phyloP scores from a whole-genome alignment of 495 filamentous ascomycete species.

The Evansstolkia leycettana region DNA sequence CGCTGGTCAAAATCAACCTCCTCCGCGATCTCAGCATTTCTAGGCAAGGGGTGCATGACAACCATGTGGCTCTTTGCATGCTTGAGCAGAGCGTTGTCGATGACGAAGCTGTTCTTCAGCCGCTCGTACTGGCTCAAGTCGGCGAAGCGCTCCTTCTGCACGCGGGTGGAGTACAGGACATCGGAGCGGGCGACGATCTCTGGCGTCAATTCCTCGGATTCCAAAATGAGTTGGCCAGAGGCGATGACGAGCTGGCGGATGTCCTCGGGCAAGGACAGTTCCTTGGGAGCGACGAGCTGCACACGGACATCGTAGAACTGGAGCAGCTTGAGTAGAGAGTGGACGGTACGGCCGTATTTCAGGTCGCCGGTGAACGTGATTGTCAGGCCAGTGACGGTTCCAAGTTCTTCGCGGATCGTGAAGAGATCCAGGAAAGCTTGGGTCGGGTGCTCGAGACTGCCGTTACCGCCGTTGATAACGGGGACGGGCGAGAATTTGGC shows the following conservation, averaged over 20 bases:
- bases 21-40: slow-evolving; percentile 83
- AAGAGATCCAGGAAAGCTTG: slow-evolving; percentile 98
- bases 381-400: slow-evolving; percentile 83
- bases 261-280: slow-evolving; percentile 62
- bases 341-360: slow-evolving; percentile 83
- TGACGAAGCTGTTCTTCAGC: slow-evolving; percentile 74
- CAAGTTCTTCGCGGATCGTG: slow-evolving; percentile 94
- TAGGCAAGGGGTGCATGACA: slow-evolving; percentile 88
- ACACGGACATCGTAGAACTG: slow-evolving; percentile 88
- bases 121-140: slow-evolving; percentile 67
- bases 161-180: slow-evolving; percentile 89
- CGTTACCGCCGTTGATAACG: slow-evolving; percentile 94
- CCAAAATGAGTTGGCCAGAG: slow-evolving; percentile 61
- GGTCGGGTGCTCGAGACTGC: slow-evolving; percentile 87
- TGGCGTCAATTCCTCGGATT: slow-evolving; percentile 66
- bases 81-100: slow-evolving; percentile 85
- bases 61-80: slow-evolving; percentile 83
- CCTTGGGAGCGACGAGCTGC: slow-evolving; percentile 75
- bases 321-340: slow-evolving; percentile 86
- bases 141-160: slow-evolving; percentile 90
- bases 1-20: slow-evolving; percentile 96
- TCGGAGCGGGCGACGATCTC: slow-evolving; percentile 76
- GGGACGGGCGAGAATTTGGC: slow-evolving; percentile 79
- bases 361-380: slow-evolving; percentile 95
- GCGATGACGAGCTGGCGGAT: slow-evolving; percentile 57